Evolutionary conservation across 2,329 filamentous ascomycete genomes (phyloP).

Genomic region (Botrytis tulipae): DNA sequence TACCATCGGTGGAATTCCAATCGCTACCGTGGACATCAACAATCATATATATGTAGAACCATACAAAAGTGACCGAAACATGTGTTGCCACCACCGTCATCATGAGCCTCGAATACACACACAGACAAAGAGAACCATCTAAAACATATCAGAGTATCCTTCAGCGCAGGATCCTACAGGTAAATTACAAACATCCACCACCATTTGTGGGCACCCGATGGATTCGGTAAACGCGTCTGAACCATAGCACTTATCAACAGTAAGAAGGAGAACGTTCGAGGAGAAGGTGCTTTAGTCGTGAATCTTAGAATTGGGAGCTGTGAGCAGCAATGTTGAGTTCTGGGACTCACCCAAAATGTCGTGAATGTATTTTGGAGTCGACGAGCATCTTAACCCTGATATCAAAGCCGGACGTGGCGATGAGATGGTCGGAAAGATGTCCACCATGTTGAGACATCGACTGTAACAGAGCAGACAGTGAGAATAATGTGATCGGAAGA

Average conservation of each 20-base stretch:
- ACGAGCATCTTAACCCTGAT: background rate
- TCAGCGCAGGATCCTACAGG: background rate
- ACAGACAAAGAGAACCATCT: background rate
- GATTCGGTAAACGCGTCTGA: background rate
- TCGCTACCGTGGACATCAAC: background rate
- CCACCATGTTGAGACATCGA: background rate
- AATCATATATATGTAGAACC: background rate
- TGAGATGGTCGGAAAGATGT: too few relatives aligned
- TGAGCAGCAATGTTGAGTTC: background rate
- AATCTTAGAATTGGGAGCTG: background rate
- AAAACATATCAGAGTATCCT: background rate
- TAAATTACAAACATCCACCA: background rate
- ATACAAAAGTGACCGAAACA: background rate
- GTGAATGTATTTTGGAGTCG: background rate
- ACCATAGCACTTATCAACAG: background rate
- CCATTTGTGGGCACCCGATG: background rate
- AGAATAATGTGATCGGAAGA: background rate
- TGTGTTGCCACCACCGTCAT: background rate
- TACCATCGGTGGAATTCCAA: background rate
- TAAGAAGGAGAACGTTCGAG: background rate
- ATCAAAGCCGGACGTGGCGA: too few relatives aligned
- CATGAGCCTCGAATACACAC: background rate
- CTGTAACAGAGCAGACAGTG: background rate
- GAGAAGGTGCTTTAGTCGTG: background rate
- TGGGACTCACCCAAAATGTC: background rate